Percentiles rank a stretch among this genome's conserved stretches.
Conservation (phyloP, 345 rosid genomes). For the Capsella bursapastoris region DNA sequence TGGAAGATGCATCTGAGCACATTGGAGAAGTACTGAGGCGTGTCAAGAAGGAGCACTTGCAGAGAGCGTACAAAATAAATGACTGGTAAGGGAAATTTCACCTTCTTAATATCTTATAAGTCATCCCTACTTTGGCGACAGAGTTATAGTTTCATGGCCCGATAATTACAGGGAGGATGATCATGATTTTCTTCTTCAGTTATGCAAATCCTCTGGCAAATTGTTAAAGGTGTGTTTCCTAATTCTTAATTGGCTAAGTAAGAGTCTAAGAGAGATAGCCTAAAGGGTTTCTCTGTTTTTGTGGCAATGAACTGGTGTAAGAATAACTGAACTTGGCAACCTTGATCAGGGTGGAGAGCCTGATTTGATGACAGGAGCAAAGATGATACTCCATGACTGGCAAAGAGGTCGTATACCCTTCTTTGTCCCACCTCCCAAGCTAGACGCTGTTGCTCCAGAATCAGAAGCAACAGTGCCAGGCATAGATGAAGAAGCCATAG, state of each 20-base stretch:
- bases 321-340: slow-evolving; percentile 3
- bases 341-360: slow-evolving; percentile 85
- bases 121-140: background rate
- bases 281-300: background rate
- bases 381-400: slow-evolving; percentile 98
- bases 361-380: slow-evolving; percentile 78
- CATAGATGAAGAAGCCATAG: slow-evolving; percentile 54
- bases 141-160: background rate
- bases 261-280: background rate
- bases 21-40: slow-evolving; percentile 89
- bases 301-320: background rate
- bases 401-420: slow-evolving; percentile 93
- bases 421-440: slow-evolving; percentile 79
- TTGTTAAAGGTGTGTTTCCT: slow-evolving; percentile 66
- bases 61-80: slow-evolving; percentile 85
- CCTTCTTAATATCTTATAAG: background rate
- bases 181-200: slow-evolving; percentile 78
- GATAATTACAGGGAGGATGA: slow-evolving; percentile 74
- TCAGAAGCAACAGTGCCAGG: slow-evolving; percentile 50
- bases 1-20: slow-evolving; percentile 88
- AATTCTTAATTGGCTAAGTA: background rate
- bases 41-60: slow-evolving; percentile 84
- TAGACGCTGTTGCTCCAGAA: slow-evolving; percentile 44
- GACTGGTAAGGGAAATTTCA: slow-evolving; percentile 57
- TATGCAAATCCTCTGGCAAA: slow-evolving; percentile 80